Base-by-base conservation (phyloP, 2,329 filamentous ascomycete species). In the Sporothrix luriei region DNA sequence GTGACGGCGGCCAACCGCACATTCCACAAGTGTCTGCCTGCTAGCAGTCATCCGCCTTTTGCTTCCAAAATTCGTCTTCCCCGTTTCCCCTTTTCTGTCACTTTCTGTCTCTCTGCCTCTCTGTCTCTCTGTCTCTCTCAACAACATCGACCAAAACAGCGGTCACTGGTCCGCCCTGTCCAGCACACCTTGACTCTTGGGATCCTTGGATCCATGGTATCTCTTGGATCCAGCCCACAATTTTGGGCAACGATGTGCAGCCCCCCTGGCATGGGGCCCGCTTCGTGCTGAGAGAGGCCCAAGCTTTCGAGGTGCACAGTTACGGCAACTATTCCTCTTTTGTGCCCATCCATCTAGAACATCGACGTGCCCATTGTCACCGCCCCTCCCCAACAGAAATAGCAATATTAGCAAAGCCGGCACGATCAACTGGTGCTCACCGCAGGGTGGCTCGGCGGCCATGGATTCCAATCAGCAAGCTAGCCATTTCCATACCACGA, bases 91-190 rank as follows among this genome's bases (percentile, higher is more conserved):
- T 29, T 14, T 4, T 4, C 43, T 33, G 61, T 33, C 61, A 11
- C 19, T 40, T 38, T 16, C 0, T 64, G 59, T 65, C 14, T 59
- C 52, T 55, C 66, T 49, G n/a, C n/a, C 19, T 40, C 24, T 16
- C 0, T 64, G 59, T 65, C 19, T 40, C 24, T 16, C 0, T 64
- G 59, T 65, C 14, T 59, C 52, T 55, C 66, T 49, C 54, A 61
- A 68, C 66, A 68, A 49, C 52, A 19, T 61, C 24, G 43, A 68
- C 19, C 65, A 46, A 52, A 66, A 68, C 66, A 49, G 52, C 40
- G 52, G 40, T 68, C 52, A 49, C 65, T 33, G 64, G 14, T 57
- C 65, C 65, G 46, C 66, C 66, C 16, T 46, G 51, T 2, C 29
- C 29, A 48, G 51, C 33, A 49, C 64, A 29, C 61, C 43, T 51